These are phyloP conservation scores for Acorus calamus DNA, from an alignment of 106 monocot species.

Conservation along the genomic window DNA sequence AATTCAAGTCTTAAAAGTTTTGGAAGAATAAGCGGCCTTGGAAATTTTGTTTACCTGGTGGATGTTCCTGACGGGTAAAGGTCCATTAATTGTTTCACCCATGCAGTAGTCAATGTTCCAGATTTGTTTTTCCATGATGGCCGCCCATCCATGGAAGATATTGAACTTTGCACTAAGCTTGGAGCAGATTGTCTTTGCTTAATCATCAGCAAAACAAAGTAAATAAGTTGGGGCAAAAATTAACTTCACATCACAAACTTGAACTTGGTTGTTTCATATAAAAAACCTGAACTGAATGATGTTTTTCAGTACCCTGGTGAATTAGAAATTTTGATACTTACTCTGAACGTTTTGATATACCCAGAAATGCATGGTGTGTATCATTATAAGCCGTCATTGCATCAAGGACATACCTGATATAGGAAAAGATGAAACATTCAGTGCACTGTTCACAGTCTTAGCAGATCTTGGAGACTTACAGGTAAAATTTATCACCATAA, in stretches of 20 bases:
- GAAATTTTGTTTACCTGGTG: conserved; percentile 35
- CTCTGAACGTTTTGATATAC: conserved; percentile 34
- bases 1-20: too few species aligned
- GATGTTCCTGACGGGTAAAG: conserved; percentile 73
- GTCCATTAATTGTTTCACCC: conserved; percentile 66
- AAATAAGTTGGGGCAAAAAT: conserved; percentile 15
- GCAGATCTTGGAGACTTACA: too few species aligned
- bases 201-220: conserved; percentile 35
- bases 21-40: too few species aligned
- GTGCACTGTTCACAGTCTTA: too few species aligned
- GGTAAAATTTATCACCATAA: neutral
- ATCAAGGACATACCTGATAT: conserved; percentile 66
- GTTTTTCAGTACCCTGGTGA: neutral
- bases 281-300: too few species aligned
- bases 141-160: conserved; percentile 24
- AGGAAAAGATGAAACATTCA: neutral
- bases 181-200: conserved; percentile 88
- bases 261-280: neutral
- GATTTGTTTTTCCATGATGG: conserved; percentile 27
- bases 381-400: conserved; percentile 44
- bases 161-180: conserved; percentile 30
- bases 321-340: conserved; percentile 18
- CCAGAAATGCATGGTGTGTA: conserved; percentile 25
- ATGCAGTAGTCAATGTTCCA: conserved; percentile 34
- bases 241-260: neutral